Percentiles rank a stretch among this genome's conserved stretches.
Conservation (phyloP, 176 grass and related monocot species). For the Luzula sylvatica region DNA sequence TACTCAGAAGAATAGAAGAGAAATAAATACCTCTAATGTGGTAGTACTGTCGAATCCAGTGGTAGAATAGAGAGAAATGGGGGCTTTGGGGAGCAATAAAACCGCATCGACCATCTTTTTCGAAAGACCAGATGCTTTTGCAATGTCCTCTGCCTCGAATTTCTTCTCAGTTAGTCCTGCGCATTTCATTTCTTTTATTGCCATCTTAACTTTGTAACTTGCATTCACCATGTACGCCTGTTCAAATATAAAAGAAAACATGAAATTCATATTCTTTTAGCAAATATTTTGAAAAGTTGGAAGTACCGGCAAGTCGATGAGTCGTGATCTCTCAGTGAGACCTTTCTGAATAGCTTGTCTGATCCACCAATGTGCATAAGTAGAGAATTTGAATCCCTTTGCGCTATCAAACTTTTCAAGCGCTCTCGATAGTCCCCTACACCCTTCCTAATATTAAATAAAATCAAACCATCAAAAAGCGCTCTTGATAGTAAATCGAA, state of each 20-base stretch:
- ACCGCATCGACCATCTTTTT: conserved; percentile 46
- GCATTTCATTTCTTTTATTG: conserved; percentile 2
- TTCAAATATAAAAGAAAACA: background rate
- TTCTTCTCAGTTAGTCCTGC: conserved; percentile 36
- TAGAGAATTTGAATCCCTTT: conserved; percentile 93
- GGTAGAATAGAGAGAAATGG: conserved; percentile 45
- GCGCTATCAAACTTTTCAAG: conserved; percentile 85
- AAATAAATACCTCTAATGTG: conserved; percentile 51
- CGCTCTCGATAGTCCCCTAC: conserved; percentile 55
- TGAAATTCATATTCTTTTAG: background rate
- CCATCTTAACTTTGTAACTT: conserved; percentile 48
- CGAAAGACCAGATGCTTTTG: conserved; percentile 40
- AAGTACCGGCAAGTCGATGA: conserved; percentile 75
- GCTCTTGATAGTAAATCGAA: conserved; percentile 16
- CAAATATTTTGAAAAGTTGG: background rate
- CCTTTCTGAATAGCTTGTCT: conserved; percentile 80
- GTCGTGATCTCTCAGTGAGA: conserved; percentile 53
- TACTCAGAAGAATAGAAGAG: background rate
- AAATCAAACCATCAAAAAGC: no score
- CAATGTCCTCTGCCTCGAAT: conserved; percentile 53
- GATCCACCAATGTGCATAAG: conserved; percentile 95
- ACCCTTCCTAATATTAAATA: conserved; percentile 53
- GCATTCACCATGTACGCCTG: conserved; percentile 56
- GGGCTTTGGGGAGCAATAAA: conserved; percentile 53
- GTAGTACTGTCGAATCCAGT: conserved; percentile 41